Base-by-base conservation (phyloP, 192 early-diverging fungal species). In the Gaertneriomyces semiglobifer region DNA sequence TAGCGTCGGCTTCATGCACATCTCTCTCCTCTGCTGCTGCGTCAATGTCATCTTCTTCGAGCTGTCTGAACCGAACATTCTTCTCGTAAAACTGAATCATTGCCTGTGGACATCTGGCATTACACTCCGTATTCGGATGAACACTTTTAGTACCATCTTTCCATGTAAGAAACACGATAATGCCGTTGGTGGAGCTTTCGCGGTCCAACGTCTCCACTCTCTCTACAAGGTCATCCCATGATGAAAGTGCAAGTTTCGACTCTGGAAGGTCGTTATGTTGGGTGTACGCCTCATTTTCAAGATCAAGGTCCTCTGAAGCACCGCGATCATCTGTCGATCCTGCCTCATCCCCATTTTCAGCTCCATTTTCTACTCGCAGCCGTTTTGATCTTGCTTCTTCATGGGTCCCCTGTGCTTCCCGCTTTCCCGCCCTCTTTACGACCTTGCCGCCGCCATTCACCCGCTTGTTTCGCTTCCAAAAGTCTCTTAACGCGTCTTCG, bases 141-240 rank as follows among this genome's bases (percentile, higher is more conserved):
- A 61, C 45, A 44, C 60, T 61, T 12, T 38, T 44, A 5, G 12
- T 42, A 7, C 60, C 60, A 38, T 47, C 25, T 47, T 61, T 61
- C 60, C 60, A 61, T 55, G 12, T 14, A 14, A 61, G 12, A 47
- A 61, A 61, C 42, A 61, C 60, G 25, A 61, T 38, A 11, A 61
- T n/a, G 14, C 45, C 60, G 42, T 14, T 11, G 4, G 12, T 14
- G 14, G n/a, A 18, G 14, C 45, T 14, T 44, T 44, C 60, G 14
- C 45, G 60, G 6, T 61, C 60, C 16, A 61, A 14, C 33, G 60
- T 61, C 3, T 61, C 60, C 14, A 61, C 60, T 38, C 45, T 16
- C n/a, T 43, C 42, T 14, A 61, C 42, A n/a, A 47, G 8, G 11
- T 61, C 42, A 18, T 61, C 60, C 60, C 60, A 61, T 47, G 43